Conservation (phyloP, 805 yeast species). For the Candida multigemmis region DNA sequence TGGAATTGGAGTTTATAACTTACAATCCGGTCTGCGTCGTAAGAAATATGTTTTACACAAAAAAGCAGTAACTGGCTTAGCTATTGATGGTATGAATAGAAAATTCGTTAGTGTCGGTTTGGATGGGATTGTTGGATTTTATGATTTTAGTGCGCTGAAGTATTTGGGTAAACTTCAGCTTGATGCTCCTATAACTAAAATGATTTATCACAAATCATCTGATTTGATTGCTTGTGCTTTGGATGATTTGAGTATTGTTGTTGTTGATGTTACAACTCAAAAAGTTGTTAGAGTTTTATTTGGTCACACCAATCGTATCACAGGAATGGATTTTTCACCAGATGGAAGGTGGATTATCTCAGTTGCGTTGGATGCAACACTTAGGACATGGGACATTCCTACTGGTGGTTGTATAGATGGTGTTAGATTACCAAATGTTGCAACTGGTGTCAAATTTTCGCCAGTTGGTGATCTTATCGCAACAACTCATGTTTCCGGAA, state of each 20-base stretch:
- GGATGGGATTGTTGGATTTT: constrained; percentile 84
- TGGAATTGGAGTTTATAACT: constrained; percentile 73
- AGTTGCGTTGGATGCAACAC: constrained; percentile 73
- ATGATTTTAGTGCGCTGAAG: constrained; percentile 69
- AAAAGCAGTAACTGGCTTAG: constrained; percentile 79
- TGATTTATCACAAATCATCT: constrained; percentile 74
- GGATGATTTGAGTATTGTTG: constrained; percentile 78
- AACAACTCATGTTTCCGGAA: constrained; percentile 83
- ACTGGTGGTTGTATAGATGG: constrained; percentile 97
- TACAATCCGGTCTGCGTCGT: constrained; percentile 84
- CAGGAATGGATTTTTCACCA: constrained; percentile 83
- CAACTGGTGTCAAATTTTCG: constrained; percentile 70
- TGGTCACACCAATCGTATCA: constrained; percentile 87
- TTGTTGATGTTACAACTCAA: constrained; percentile 75
- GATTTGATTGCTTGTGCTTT: constrained; percentile 79
- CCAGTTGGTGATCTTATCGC: constrained; percentile 88
- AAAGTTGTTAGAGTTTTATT: constrained; percentile 76
- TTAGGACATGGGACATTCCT: constrained; percentile 96
- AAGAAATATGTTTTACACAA: constrained; percentile 63
- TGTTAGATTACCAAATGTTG: constrained; percentile 66
- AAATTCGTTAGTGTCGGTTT: constrained; percentile 80
- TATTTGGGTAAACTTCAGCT: constrained; percentile 58
- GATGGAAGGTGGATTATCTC: constrained; percentile 94
- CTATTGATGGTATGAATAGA: constrained; percentile 84
- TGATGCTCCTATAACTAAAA: constrained; percentile 66